Evolutionary conservation across 2,329 filamentous ascomycete genomes (phyloP), one percentile per base, ranked within the genome.

Genomic region (Penicillium sp.): DNA sequence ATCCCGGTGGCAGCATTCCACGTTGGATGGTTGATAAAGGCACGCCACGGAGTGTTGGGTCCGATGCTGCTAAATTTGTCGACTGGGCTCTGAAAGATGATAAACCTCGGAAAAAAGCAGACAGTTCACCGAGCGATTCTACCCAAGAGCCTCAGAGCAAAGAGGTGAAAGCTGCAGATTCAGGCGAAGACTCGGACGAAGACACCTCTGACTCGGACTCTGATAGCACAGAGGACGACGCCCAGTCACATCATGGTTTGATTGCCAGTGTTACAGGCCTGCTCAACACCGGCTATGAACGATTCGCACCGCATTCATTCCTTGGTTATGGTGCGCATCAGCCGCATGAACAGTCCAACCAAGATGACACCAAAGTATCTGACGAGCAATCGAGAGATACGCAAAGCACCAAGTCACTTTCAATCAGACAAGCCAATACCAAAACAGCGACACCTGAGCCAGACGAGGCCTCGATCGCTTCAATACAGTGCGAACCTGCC

Each of bases 11-110:
- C 35, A 90, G 80, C 42, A 88, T 95, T 12, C 88, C 88, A 1
- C 76, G 85, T 10, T 94, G 92, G 65, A 81, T 95, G 74, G 85
- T 94, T n/a, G 88, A 94, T 55, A 80, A 85, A 57, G 85, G 84
- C 18, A 94, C 88, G 0, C 88, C 88, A 0, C 79, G 75, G 8
- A 85, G 85, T 23, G 92, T 95, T 51, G 75, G 86, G 16, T 73
- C 73, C 28, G 88, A 94, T 60, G 84, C 87, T 0, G 75, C 75
- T 36, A 92, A 89, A 61, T 93, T 94, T 50, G 60, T 92, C 10
- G 77, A 87, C 40, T 94, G 88, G 88, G 81, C 80, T 3, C 74
- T 73, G 45, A 66, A 69, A 20, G 69, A 70, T 37, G 68, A 73
- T 7, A 65, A 72, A 25, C 57, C 64, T 8, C 60, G 65, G 4